Evolutionary conservation across 2,329 filamentous ascomycete species (phyloP).

Genomic region (Arthrocladium fulminans): DNA sequence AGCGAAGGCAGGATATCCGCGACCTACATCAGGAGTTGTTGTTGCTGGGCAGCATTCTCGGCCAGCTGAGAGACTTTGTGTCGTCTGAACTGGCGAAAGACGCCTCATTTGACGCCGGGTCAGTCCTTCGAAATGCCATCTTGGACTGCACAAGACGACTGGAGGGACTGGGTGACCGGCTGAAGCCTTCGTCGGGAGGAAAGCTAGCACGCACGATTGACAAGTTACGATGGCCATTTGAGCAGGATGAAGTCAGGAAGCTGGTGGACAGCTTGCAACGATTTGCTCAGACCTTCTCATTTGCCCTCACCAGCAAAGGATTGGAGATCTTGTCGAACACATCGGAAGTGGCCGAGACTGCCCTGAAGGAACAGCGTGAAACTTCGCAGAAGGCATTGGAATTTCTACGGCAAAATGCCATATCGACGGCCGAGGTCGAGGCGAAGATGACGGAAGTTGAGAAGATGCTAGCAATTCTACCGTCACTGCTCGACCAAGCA

Average conservation of each 20-base stretch:
- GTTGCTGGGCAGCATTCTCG: conserved; percentile 19
- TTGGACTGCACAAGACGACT: conserved; percentile 17
- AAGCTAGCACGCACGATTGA: conserved; percentile 16
- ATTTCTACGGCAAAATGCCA: conserved; percentile 12
- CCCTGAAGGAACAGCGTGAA: conserved; percentile 15
- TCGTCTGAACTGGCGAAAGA: conserved; percentile 11
- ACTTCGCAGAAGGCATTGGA: conserved; percentile 16
- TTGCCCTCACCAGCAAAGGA: conserved; percentile 18
- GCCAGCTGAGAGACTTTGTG: conserved; percentile 17
- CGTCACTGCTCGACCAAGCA: conserved; percentile 14
- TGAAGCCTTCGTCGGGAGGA: conserved; percentile 13
- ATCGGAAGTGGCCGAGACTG: conserved; percentile 15
- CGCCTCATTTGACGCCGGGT: conserved; percentile 14
- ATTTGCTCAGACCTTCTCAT: conserved; percentile 19
- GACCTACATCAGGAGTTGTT: conserved; percentile 20
- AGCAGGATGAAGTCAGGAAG: conserved; percentile 18
- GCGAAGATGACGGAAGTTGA: conserved; percentile 14
- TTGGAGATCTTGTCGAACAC: conserved; percentile 17
- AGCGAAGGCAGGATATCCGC: conserved; percentile 17
- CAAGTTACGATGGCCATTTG: conserved; percentile 21
- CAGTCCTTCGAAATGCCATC: conserved; percentile 19
- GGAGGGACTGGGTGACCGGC: conserved; percentile 19
- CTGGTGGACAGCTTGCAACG: conserved; percentile 18
- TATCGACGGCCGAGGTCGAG: conserved; percentile 12
- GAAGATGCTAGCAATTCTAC: conserved; percentile 16